These are phyloP conservation scores for Russula virescens DNA, from an alignment of 768 basidiomycete species.

Conservation along the genomic window DNA sequence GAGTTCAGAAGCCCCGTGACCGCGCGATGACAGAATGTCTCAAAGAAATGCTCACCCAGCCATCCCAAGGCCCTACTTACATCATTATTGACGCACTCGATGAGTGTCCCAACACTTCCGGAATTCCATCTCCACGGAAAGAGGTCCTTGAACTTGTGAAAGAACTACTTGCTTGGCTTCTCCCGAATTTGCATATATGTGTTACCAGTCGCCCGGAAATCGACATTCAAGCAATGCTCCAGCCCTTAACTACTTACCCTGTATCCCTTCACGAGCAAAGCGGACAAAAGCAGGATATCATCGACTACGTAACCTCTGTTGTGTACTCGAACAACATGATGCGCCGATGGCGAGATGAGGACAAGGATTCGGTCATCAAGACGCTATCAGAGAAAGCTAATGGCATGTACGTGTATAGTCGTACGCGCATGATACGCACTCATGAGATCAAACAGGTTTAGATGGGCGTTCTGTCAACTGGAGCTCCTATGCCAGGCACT, in stretches of 20 bases:
- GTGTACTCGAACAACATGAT: constrained; percentile 3
- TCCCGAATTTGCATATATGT: constrained; percentile 4
- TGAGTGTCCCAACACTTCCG: not conserved
- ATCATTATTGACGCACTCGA: constrained; percentile 16
- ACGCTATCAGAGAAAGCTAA: constrained; percentile 1
- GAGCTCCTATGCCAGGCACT: not conserved
- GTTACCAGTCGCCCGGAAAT: constrained; percentile 13
- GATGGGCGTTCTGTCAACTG: constrained; percentile 7
- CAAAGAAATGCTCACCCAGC: constrained; percentile 1
- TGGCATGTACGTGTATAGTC: not conserved
- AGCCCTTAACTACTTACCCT: not conserved
- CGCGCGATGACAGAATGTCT: not conserved
- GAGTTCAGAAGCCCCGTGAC: not conserved
- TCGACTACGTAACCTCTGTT: not conserved
- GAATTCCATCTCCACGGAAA: constrained; percentile 1
- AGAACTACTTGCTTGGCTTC: not conserved
- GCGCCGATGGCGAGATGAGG: not conserved
- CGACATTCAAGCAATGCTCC: not conserved
- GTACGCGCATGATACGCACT: not conserved
- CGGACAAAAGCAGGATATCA: constrained; percentile 7
- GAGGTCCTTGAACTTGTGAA: constrained; percentile 1
- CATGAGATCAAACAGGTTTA: not conserved
- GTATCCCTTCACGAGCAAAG: constrained; percentile 1
- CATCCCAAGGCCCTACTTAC: not conserved
- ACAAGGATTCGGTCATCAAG: not conserved